phyloP scores from a whole-genome alignment of 306 rosid genomes.

The Glycine soja region DNA sequence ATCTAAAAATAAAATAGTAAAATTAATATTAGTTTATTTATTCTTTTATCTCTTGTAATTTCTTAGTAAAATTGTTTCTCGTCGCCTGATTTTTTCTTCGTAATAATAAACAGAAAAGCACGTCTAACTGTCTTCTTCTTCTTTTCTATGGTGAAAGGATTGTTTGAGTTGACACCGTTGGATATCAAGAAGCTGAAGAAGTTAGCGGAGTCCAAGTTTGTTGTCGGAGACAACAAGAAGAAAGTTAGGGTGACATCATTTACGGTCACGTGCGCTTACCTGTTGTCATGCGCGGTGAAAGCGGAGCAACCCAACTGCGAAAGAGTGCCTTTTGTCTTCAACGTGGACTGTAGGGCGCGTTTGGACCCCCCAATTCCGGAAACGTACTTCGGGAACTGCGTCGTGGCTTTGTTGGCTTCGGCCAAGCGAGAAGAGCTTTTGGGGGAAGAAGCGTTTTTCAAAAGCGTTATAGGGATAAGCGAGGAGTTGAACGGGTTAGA shows the following conservation, averaged over 20 bases:
- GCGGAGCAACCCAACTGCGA: constrained; percentile 19
- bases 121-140: too few species aligned
- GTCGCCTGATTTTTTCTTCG: too few species aligned
- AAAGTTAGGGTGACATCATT: background rate
- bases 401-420: background rate
- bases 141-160: background rate
- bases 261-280: background rate
- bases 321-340: constrained; percentile 6
- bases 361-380: constrained; percentile 37
- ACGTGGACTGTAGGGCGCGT: constrained; percentile 55
- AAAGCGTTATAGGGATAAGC: constrained; percentile 28
- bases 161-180: background rate
- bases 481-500: constrained; percentile 31
- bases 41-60: too few species aligned
- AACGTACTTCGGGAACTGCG: constrained; percentile 65
- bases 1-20: too few species aligned
- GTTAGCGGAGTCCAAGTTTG: background rate
- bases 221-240: background rate
- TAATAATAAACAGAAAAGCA: too few species aligned
- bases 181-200: background rate
- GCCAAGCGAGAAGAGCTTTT: constrained; percentile 1
- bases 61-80: too few species aligned
- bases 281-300: background rate
- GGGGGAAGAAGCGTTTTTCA: constrained; percentile 41
- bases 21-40: too few species aligned